Percentiles rank a stretch among this genome's conserved stretches.
Conservation (phyloP, 768 basidiomycete species). For the Podaxis sp. region DNA sequence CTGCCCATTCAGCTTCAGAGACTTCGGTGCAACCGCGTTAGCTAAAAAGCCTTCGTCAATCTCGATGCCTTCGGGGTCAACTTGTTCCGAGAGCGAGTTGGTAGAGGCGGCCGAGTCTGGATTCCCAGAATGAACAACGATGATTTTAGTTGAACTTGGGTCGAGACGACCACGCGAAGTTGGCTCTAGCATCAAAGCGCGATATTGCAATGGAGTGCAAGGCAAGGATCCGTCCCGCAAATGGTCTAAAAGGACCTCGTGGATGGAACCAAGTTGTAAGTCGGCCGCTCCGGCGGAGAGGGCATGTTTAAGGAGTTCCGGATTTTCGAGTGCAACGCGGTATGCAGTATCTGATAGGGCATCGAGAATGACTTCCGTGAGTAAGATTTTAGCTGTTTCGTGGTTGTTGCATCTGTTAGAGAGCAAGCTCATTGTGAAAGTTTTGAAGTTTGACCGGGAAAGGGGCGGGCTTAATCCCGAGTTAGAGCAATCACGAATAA, state of each 20-base stretch:
- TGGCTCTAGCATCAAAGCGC: conserved; percentile 63
- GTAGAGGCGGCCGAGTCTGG: conserved; percentile 15
- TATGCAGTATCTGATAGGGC: conserved; percentile 53
- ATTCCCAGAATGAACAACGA: conserved; percentile 37
- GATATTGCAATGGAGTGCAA: conserved; percentile 30
- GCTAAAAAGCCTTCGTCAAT: conserved; percentile 75
- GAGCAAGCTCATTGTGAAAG: conserved; percentile 4
- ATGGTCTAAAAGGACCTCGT: conserved; percentile 18
- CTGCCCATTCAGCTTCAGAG: conserved; percentile 5
- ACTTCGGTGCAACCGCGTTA: conserved; percentile 31
- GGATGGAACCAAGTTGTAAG: background rate
- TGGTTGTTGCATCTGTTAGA: background rate
- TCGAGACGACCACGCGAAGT: conserved; percentile 67
- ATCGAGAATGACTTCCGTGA: conserved; percentile 52
- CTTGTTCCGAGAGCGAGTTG: conserved; percentile 17
- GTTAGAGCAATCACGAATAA: too few species aligned
- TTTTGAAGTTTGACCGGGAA: background rate
- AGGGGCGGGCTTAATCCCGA: background rate
- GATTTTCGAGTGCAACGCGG: conserved; percentile 32
- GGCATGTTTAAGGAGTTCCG: conserved; percentile 41
- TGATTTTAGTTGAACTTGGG: conserved; percentile 48
- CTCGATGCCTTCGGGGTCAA: conserved; percentile 49
- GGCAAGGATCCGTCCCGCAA: conserved; percentile 14
- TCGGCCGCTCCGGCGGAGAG: conserved; percentile 45
- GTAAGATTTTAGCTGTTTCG: background rate